Evolutionary conservation across 1,284 basidiomycete species (phyloP).

Genomic region (Irpex sp.): DNA sequence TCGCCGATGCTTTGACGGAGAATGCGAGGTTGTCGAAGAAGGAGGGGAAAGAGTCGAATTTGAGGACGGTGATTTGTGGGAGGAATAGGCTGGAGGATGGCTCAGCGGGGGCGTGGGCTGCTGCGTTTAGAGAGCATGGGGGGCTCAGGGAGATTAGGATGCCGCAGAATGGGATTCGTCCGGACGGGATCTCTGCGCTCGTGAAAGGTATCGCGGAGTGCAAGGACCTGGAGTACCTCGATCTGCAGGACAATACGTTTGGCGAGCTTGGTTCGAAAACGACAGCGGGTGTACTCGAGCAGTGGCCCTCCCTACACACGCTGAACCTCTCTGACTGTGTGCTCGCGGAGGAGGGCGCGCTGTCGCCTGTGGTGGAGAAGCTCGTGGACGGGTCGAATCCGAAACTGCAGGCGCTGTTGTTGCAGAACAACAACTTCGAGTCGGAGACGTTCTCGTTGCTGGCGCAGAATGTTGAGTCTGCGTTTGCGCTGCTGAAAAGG

Average conservation of each 20-base stretch:
- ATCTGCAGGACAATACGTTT: conserved; percentile 96
- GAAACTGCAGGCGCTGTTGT: conserved; percentile 70
- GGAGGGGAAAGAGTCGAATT: conserved; percentile 65
- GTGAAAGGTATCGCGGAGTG: conserved; percentile 76
- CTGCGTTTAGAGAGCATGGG: conserved; percentile 84
- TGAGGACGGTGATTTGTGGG: conserved; percentile 88
- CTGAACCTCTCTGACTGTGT: conserved; percentile 95
- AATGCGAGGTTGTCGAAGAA: conserved; percentile 72
- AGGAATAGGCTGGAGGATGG: conserved; percentile 94
- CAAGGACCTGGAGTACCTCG: conserved; percentile 70
- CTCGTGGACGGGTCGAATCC: conserved; percentile 73
- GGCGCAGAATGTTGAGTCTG: conserved; percentile 59
- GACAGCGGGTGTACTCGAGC: conserved; percentile 68
- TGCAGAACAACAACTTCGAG: conserved; percentile 92
- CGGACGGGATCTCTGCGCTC: conserved; percentile 87
- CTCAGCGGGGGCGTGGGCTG: conserved; percentile 80
- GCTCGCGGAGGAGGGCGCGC: conserved; percentile 65
- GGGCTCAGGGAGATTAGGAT: conserved; percentile 84
- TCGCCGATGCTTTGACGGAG: conserved; percentile 81
- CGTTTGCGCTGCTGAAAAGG: conserved; percentile 53
- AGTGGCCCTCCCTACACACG: conserved; percentile 70
- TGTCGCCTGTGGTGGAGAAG: conserved; percentile 61
- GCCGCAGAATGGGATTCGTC: conserved; percentile 97
- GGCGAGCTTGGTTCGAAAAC: conserved; percentile 73
- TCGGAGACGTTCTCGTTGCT: conserved; percentile 65